These are phyloP conservation scores for Exserohilum turcica DNA, from an alignment of 2,329 filamentous ascomycete genomes.

Conservation along the genomic window DNA sequence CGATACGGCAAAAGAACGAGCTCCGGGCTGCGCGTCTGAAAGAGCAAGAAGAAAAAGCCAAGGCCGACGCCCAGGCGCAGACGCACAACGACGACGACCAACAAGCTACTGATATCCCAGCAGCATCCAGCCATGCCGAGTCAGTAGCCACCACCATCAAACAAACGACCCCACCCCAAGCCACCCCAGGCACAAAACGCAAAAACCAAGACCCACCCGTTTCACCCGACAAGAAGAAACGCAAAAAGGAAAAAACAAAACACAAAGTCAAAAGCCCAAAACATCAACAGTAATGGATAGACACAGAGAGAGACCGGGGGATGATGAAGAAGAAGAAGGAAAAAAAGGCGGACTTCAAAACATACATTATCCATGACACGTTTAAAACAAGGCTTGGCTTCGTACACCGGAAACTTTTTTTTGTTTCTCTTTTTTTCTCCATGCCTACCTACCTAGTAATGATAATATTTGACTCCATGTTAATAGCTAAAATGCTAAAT, in stretches of 20 bases:
- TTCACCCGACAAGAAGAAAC: constrained; percentile 20
- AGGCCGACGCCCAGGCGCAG: background rate
- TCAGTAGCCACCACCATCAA: constrained; percentile 39
- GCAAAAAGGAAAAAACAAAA: constrained; percentile 19
- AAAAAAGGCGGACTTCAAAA: too few species aligned
- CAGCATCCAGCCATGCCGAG: constrained; percentile 1
- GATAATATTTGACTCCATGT: too few species aligned
- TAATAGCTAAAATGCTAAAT: too few species aligned
- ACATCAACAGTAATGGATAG: constrained; percentile 7
- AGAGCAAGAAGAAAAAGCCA: constrained; percentile 23
- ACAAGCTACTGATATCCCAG: constrained; percentile 10
- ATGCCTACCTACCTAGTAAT: too few species aligned
- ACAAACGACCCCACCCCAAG: background rate
- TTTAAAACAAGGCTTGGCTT: too few species aligned
- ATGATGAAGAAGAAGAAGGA: too few species aligned
- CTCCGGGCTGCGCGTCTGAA: constrained; percentile 20
- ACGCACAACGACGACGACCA: background rate
- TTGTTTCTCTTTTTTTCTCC: too few species aligned
- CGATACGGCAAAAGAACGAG: constrained; percentile 29
- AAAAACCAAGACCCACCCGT: constrained; percentile 4
- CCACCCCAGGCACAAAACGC: constrained; percentile 6
- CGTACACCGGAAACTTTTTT: too few species aligned
- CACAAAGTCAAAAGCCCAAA: constrained; percentile 17
- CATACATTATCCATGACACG: too few species aligned
- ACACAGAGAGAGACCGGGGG: background rate